Evolutionary conservation across 2,329 filamentous ascomycete genomes (phyloP), one percentile per base, ranked within the genome.

Genomic region (Shiraia sp.): DNA sequence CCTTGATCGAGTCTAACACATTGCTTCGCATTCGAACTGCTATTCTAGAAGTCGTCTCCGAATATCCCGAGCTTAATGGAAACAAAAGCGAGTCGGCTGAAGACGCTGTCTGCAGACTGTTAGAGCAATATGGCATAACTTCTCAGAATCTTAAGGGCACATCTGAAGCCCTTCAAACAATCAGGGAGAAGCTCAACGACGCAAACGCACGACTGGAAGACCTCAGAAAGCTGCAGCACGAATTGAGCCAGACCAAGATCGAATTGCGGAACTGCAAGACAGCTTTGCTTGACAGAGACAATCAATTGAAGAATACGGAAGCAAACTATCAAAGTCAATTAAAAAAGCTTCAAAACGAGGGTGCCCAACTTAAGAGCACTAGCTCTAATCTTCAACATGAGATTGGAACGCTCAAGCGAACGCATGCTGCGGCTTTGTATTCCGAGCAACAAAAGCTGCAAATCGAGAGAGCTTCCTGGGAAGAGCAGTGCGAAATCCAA

Each of bases 91-190:
- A 36, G 33, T 26, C 22, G 6, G 12, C 33, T 6, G 23, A 36
- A 36, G 33, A 36, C n/a, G 33, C 33, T 10, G 33, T 36, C n/a
- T 7, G 9, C 10, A 26, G 33, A 12, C 8, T 36, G 10, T 14
- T 36, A 13, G 33, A 36, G 12, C 33, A 36, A 15, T 36, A 36
- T 27, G 23, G 33, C n/a, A 10, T n/a, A n/a, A n/a, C n/a, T n/a
- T n/a, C n/a, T n/a, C n/a, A n/a, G n/a, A n/a, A n/a, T n/a, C n/a
- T n/a, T n/a, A n/a, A n/a, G n/a, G n/a, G n/a, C n/a, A n/a, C n/a
- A n/a, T n/a, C n/a, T n/a, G n/a, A n/a, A n/a, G n/a, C n/a, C n/a
- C n/a, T n/a, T n/a, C n/a, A n/a, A n/a, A n/a, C n/a, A n/a, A n/a
- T n/a, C n/a, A n/a, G n/a, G n/a, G n/a, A n/a, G n/a, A n/a, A n/a